These are phyloP conservation scores for Boechera divaricarpa DNA, from an alignment of 345 rosid species.

Conservation along the genomic window DNA sequence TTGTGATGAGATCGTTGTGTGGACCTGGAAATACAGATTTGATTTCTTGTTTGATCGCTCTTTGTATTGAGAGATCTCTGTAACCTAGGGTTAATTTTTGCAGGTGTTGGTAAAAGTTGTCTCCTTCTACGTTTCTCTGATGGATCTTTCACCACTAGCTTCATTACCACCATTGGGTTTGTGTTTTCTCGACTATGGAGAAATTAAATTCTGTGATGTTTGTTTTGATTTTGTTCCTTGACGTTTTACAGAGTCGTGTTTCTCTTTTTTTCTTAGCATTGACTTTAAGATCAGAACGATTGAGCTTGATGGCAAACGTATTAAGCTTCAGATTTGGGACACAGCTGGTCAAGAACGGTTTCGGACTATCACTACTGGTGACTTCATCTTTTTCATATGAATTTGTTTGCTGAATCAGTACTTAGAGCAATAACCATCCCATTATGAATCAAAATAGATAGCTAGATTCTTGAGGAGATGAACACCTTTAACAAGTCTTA, in stretches of 20 bases:
- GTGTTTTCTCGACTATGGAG: constrained; percentile 20
- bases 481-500: background rate
- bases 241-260: constrained; percentile 2
- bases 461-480: constrained; percentile 8
- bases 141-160: constrained; percentile 96
- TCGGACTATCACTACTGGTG: constrained; percentile 85
- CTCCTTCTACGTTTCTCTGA: constrained; percentile 95
- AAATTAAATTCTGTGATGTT: background rate
- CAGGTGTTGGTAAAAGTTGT: constrained; percentile 96
- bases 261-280: constrained; percentile 51
- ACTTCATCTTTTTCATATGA: constrained; percentile 27
- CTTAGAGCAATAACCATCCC: background rate
- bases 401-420: background rate
- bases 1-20: constrained; percentile 28
- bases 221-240: background rate
- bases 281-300: constrained; percentile 96
- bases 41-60: constrained; percentile 20
- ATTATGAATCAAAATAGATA: background rate
- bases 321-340: constrained; percentile 96
- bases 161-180: constrained; percentile 96
- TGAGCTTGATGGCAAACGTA: constrained; percentile 92
- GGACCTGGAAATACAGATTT: background rate
- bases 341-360: constrained; percentile 98
- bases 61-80: constrained; percentile 33
- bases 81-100: background rate